These are phyloP conservation scores for Hygrocybe punicea DNA, from an alignment of 768 basidiomycete species.

Conservation along the genomic window DNA sequence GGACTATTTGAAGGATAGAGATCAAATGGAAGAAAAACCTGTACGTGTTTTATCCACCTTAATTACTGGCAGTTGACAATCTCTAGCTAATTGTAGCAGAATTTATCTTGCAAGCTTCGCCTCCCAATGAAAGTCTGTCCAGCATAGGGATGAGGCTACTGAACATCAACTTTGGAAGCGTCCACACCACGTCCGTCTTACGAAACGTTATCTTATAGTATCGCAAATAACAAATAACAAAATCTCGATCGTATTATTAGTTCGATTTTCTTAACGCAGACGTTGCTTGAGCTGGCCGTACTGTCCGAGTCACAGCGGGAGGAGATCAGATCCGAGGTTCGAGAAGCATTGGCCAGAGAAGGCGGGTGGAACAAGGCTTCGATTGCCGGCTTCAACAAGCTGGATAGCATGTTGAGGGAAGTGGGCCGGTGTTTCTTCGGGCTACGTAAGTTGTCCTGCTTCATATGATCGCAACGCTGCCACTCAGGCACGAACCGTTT, in stretches of 20 bases:
- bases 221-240: not conserved
- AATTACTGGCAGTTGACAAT: not conserved
- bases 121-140: constrained; percentile 26
- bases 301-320: constrained; percentile 29
- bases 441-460: not conserved
- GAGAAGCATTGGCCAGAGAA: constrained; percentile 33
- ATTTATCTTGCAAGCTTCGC: constrained; percentile 29
- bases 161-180: constrained; percentile 41
- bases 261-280: constrained; percentile 37
- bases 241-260: constrained; percentile 22
- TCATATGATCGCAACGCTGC: not conserved
- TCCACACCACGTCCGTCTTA: constrained; percentile 36
- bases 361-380: constrained; percentile 38
- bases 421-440: constrained; percentile 23
- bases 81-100: constrained; percentile 27
- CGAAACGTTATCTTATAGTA: not conserved
- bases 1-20: constrained; percentile 24
- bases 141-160: constrained; percentile 36
- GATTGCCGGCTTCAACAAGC: constrained; percentile 32
- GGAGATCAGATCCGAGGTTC: constrained; percentile 32
- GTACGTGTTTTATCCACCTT: constrained; percentile 18
- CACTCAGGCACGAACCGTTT: not conserved
- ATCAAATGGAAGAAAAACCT: constrained; percentile 23
- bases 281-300: constrained; percentile 34
- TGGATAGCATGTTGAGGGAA: constrained; percentile 38